A percentile compares a stretch with the other conserved stretches of the same genome.
These are phyloP conservation scores for Chaetoscypha palmicola DNA, from an alignment of 2,329 filamentous ascomycete species.

Conservation along the genomic window DNA sequence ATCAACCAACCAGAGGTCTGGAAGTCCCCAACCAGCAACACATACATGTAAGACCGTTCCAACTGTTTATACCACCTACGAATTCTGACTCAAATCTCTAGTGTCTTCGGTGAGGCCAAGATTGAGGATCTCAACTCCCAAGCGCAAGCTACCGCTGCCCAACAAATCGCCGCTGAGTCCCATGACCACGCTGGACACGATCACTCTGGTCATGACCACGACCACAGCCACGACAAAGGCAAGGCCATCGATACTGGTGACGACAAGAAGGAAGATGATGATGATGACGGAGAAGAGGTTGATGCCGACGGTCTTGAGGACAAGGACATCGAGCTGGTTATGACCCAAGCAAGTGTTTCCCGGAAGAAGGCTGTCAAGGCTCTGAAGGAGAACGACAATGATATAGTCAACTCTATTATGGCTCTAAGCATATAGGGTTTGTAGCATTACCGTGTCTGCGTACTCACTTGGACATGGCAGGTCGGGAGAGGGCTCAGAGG, in stretches of 20 bases:
- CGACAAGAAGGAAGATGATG: constrained; percentile 67
- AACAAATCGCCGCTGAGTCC: constrained; percentile 74
- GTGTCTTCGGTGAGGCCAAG: constrained; percentile 99
- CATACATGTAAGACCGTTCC: constrained; percentile 77
- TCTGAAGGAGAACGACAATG: constrained; percentile 97
- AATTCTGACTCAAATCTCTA: constrained; percentile 34
- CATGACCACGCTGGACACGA: constrained; percentile 44
- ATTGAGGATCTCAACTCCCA: constrained; percentile 99
- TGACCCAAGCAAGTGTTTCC: constrained; percentile 94
- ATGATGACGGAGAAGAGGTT: constrained; percentile 92
- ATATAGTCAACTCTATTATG: constrained; percentile 99
- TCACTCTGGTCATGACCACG: constrained; percentile 57
- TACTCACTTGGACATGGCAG: constrained; percentile 6
- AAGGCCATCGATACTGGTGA: constrained; percentile 59
- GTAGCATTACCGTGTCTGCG: constrained; percentile 9
- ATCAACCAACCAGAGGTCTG: constrained; percentile 99
- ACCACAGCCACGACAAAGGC: constrained; percentile 62
- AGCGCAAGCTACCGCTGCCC: constrained; percentile 89
- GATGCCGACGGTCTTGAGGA: constrained; percentile 91
- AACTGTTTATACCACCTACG: neutral
- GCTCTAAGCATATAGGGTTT: constrained; percentile 69
- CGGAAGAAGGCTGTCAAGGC: constrained; percentile 99
- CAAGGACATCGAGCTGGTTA: constrained; percentile 99
- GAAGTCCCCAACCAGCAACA: constrained; percentile 99
- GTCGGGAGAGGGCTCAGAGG: constrained; percentile 2